These are phyloP conservation scores for Epichloe aotearoae DNA, from an alignment of 2,329 filamentous ascomycete species.

Conservation along the genomic window DNA sequence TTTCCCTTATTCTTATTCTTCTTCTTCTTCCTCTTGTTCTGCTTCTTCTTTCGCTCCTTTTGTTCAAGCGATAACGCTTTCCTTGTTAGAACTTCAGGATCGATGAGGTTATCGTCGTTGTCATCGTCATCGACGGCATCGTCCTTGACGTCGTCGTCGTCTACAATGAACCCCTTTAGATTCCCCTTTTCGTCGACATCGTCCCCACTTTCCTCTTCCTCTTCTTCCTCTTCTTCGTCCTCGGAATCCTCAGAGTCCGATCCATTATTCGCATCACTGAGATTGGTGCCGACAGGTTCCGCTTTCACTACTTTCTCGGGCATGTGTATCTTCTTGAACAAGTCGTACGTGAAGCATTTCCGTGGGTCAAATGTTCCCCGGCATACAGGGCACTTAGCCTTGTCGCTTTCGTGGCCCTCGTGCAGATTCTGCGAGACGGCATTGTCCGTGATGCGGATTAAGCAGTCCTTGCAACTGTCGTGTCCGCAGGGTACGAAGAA, in stretches of 20 bases:
- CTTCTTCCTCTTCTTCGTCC: slow-evolving; percentile 6
- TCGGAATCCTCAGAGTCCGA: slow-evolving; percentile 12
- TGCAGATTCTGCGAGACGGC: slow-evolving; percentile 39
- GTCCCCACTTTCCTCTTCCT: slow-evolving; percentile 18
- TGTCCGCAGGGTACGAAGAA: slow-evolving; percentile 80
- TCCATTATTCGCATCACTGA: slow-evolving; percentile 16
- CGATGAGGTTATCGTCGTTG: slow-evolving; percentile 8
- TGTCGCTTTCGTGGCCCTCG: slow-evolving; percentile 43
- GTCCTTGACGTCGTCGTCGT: slow-evolving; percentile 21
- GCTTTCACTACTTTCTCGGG: slow-evolving; percentile 33
- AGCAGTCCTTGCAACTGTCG: slow-evolving; percentile 63
- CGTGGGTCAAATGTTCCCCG: slow-evolving; percentile 51
- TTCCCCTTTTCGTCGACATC: slow-evolving; percentile 18
- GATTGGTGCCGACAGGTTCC: slow-evolving; percentile 24
- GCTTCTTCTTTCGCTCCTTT: slow-evolving; percentile 5
- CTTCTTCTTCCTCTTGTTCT: slow-evolving; percentile 9
- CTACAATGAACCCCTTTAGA: slow-evolving; percentile 19
- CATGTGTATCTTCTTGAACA: slow-evolving; percentile 63
- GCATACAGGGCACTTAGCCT: slow-evolving; percentile 63
- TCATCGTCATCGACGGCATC: slow-evolving; percentile 17
- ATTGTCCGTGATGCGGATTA: slow-evolving; percentile 53
- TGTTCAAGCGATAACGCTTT: slow-evolving; percentile 5
- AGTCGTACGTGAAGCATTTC: slow-evolving; percentile 58
- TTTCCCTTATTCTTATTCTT: slow-evolving; percentile 20
- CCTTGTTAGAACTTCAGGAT: slow-evolving; percentile 6